These are phyloP conservation scores for Trichomonascaceae sp. DNA, from an alignment of 1,139 yeast genomes.

Conservation along the genomic window DNA sequence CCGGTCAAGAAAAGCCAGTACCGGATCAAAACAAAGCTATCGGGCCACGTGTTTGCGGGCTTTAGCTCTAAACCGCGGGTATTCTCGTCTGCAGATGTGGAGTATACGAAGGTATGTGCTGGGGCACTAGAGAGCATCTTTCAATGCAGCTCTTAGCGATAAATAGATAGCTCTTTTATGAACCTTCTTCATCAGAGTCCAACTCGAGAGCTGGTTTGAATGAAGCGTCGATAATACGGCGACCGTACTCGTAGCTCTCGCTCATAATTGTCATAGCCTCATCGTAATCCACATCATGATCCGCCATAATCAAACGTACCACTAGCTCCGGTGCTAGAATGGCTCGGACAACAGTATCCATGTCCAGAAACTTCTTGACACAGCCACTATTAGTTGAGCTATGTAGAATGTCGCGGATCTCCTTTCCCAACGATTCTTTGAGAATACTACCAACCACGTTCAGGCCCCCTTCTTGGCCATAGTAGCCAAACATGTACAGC, in stretches of 20 bases:
- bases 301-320: conserved; percentile 6
- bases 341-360: conserved; percentile 1
- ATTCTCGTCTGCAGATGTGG: conserved; percentile 33
- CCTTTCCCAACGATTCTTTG: neutral
- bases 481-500: neutral
- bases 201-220: too few relatives aligned
- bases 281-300: conserved; percentile 2
- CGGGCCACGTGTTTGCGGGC: conserved; percentile 46
- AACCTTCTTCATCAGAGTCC: too few relatives aligned
- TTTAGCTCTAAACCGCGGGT: conserved; percentile 29
- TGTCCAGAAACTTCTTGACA: neutral
- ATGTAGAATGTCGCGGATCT: neutral
- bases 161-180: too few relatives aligned
- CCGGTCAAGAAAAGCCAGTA: too few relatives aligned
- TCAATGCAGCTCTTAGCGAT: conserved; percentile 5
- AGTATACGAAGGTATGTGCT: conserved; percentile 29
- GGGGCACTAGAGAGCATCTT: conserved; percentile 20
- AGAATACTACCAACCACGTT: neutral
- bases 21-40: conserved; percentile 40
- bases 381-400: neutral
- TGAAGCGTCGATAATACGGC: neutral
- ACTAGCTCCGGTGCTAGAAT: conserved; percentile 6
- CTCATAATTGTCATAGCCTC: conserved; percentile 4
- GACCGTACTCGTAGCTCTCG: conserved; percentile 6
- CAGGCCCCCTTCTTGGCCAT: neutral